phyloP scores from a whole-genome alignment of 2,329 filamentous ascomycete species.

The Plectosphaerella cucumerina region DNA sequence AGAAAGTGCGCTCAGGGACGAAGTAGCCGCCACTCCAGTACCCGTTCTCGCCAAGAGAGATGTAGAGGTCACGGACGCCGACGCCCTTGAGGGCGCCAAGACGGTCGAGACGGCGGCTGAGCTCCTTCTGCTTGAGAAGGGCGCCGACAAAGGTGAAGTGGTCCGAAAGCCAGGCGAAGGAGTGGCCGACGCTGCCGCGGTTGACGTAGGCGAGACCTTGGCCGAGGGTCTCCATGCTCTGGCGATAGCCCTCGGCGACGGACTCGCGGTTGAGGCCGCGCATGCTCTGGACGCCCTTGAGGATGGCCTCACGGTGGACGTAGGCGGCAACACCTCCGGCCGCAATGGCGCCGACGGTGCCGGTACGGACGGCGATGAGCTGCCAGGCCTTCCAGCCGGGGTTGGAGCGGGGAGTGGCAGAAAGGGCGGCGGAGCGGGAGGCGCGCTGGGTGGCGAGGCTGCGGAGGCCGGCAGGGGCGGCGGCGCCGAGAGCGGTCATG shows the following conservation, averaged over 20 bases:
- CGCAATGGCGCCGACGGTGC: constrained; percentile 75
- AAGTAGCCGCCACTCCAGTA: constrained; percentile 57
- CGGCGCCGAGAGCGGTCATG: constrained; percentile 48
- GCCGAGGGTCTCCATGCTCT: constrained; percentile 43
- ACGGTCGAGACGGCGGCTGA: constrained; percentile 62
- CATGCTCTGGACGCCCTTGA: constrained; percentile 40
- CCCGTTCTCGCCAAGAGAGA: constrained; percentile 68
- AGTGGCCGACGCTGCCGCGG: constrained; percentile 57
- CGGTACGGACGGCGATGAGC: constrained; percentile 71
- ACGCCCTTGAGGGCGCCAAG: constrained; percentile 59
- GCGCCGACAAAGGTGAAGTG: constrained; percentile 85
- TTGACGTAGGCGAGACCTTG: constrained; percentile 55
- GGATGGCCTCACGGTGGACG: constrained; percentile 67
- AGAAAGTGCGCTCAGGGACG: constrained; percentile 72
- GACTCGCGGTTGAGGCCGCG: constrained; percentile 43
- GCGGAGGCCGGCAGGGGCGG: constrained; percentile 39
- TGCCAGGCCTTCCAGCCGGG: constrained; percentile 51
- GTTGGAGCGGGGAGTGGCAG: neutral
- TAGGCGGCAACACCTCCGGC: constrained; percentile 81
- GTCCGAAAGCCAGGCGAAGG: constrained; percentile 73
- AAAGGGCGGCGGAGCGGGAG: constrained; percentile 12
- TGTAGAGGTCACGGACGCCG: constrained; percentile 72
- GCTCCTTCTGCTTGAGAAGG: constrained; percentile 68
- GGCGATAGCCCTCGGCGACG: constrained; percentile 43
- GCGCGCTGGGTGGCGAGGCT: constrained; percentile 31